phyloP scores from a whole-genome alignment of 768 basidiomycete genomes.

The Boletellus ananiceps region DNA sequence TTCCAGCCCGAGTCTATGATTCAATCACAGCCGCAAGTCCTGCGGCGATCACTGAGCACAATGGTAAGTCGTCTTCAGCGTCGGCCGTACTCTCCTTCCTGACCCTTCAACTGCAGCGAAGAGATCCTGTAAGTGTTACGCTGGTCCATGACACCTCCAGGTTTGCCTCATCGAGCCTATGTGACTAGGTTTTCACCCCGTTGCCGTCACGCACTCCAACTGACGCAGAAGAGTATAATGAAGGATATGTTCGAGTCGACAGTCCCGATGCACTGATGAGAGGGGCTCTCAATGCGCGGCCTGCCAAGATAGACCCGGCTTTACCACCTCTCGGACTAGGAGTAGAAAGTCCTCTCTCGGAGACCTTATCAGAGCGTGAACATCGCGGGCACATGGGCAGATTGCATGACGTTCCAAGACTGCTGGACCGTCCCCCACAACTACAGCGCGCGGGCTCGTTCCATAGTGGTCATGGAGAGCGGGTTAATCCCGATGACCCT shows the following conservation, averaged over 20 bases:
- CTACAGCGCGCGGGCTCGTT: conserved; percentile 18
- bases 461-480: conserved; percentile 18
- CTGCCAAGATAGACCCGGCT: conserved; percentile 18
- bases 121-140: conserved; percentile 26
- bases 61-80: conserved; percentile 18
- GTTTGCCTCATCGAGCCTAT: conserved; percentile 6
- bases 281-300: conserved; percentile 31
- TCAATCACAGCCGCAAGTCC: conserved; percentile 21
- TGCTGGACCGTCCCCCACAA: conserved; percentile 22
- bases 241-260: conserved; percentile 30
- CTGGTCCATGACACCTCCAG: neutral
- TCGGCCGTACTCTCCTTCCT: conserved; percentile 1
- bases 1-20: conserved; percentile 20
- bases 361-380: conserved; percentile 23
- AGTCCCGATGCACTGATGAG: conserved; percentile 31
- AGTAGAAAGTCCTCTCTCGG: conserved; percentile 16
- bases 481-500: conserved; percentile 15
- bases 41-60: conserved; percentile 24
- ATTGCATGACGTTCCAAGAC: conserved; percentile 18
- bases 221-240: conserved; percentile 30
- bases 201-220: conserved; percentile 31
- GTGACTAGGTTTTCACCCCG: conserved; percentile 28
- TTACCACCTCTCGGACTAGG: conserved; percentile 22
- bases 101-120: conserved; percentile 23
- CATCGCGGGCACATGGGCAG: conserved; percentile 16